phyloP scores from a whole-genome alignment of 768 basidiomycete species.

The Tylopilus plumbeoviolaceoides region DNA sequence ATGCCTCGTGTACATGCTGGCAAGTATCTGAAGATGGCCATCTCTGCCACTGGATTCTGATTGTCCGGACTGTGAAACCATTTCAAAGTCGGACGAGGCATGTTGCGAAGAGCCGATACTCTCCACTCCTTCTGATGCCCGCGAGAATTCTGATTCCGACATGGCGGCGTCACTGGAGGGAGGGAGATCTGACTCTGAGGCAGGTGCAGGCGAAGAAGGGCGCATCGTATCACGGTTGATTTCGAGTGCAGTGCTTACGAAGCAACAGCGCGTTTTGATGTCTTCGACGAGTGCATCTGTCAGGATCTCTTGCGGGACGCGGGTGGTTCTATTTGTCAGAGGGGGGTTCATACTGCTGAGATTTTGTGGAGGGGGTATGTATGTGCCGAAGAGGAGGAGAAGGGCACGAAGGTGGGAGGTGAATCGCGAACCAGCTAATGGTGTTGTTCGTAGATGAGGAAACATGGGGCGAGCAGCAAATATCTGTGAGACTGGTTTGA shows the following conservation, averaged over 20 bases:
- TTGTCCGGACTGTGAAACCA: constrained; percentile 43
- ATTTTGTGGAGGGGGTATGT: constrained; percentile 75
- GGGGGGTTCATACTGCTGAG: constrained; percentile 64
- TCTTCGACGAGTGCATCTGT: constrained; percentile 82
- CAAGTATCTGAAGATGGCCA: constrained; percentile 51
- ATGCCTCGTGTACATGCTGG: constrained; percentile 67
- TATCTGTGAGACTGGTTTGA: constrained; percentile 52
- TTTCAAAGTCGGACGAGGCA: constrained; percentile 51
- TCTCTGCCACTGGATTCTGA: constrained; percentile 22
- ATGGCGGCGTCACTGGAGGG: constrained; percentile 54
- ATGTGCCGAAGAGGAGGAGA: constrained; percentile 77
- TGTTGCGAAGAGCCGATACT: constrained; percentile 47
- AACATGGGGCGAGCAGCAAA: constrained; percentile 86
- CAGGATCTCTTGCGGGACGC: constrained; percentile 76
- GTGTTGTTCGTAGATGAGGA: constrained; percentile 77
- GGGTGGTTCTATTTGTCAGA: constrained; percentile 54
- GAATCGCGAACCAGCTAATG: constrained; percentile 80
- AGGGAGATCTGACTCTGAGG: constrained; percentile 38
- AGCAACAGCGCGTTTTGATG: constrained; percentile 85
- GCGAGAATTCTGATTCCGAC: constrained; percentile 68
- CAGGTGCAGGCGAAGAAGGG: constrained; percentile 27
- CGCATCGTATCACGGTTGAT: constrained; percentile 30
- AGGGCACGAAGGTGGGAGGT: constrained; percentile 78
- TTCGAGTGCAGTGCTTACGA: constrained; percentile 68
- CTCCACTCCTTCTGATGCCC: constrained; percentile 44